Conservation (phyloP, 345 rosid genomes). For the Salix dunnii region DNA sequence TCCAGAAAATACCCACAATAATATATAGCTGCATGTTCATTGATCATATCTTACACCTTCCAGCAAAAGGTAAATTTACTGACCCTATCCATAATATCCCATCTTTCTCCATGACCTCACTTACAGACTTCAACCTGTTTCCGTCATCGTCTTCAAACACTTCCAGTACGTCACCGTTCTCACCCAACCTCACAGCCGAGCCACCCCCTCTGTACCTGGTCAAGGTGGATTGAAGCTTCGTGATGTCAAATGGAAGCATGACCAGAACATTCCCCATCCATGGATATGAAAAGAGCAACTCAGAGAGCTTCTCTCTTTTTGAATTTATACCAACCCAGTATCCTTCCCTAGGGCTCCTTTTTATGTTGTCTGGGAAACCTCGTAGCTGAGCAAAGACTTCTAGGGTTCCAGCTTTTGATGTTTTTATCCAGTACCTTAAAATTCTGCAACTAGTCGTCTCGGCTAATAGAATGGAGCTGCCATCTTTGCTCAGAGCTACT, state of each 20-base stretch:
- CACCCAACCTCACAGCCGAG: conserved; percentile 58
- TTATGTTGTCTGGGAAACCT: conserved; percentile 29
- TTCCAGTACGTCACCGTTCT: conserved; percentile 54
- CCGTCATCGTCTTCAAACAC: background rate
- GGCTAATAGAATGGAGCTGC: conserved; percentile 5
- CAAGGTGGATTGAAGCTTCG: conserved; percentile 33
- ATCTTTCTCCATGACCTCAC: conserved; percentile 17
- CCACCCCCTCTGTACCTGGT: conserved; percentile 46
- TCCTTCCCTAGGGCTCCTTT: conserved; percentile 24
- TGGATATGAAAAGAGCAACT: conserved; percentile 34
- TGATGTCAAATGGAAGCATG: conserved; percentile 39
- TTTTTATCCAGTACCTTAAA: conserved; percentile 12
- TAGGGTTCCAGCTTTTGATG: conserved; percentile 3
- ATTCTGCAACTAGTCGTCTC: conserved; percentile 16
- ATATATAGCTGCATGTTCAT: background rate
- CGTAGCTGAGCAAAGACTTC: conserved; percentile 21
- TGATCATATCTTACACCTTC: background rate
- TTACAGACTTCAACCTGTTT: conserved; percentile 3
- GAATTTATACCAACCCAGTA: conserved; percentile 43
- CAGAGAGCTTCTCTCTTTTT: conserved; percentile 32
- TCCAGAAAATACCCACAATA: too few species aligned
- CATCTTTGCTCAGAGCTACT: conserved; percentile 19
- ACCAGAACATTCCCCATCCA: conserved; percentile 49
- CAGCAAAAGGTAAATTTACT: conserved; percentile 8
- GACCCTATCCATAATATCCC: conserved; percentile 20